Conservation (phyloP, 208 protist species). For the Tritrichomonas foetus region DNA sequence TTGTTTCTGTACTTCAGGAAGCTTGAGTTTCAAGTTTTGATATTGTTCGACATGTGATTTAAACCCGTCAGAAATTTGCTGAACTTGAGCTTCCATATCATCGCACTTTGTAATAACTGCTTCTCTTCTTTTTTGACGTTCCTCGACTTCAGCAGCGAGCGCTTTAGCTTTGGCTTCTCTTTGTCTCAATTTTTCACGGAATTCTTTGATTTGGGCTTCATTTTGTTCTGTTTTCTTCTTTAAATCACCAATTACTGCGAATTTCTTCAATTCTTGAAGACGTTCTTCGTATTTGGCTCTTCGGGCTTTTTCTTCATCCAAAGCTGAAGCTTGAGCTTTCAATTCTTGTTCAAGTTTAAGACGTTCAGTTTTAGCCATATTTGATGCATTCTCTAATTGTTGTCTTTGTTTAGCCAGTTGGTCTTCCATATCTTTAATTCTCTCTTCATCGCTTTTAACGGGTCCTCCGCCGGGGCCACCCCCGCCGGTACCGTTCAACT, state of each 20-base stretch:
- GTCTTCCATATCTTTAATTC: neutral
- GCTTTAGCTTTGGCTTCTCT: neutral
- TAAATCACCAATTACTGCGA: neutral
- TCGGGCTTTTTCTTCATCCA: neutral
- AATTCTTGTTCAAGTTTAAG: neutral
- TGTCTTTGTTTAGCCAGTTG: neutral
- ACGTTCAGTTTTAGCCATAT: neutral
- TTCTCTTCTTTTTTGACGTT: neutral
- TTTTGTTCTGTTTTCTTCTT: neutral
- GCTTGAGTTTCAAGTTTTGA: neutral
- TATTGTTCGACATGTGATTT: neutral
- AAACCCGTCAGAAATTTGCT: neutral
- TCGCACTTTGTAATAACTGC: neutral
- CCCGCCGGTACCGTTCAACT: conserved; percentile 43
- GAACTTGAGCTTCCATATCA: neutral
- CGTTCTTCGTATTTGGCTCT: neutral
- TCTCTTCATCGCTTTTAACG: neutral
- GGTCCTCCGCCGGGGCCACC: neutral
- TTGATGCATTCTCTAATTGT: neutral
- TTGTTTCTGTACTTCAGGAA: neutral
- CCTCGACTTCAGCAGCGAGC: neutral
- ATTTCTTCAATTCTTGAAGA: neutral
- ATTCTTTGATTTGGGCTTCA: neutral
- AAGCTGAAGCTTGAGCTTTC: neutral
- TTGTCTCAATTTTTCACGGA: neutral